A percentile compares a stretch with the other conserved stretches of the same genome.
Evolutionary conservation across 2,329 filamentous ascomycete species (phyloP).

Genomic region (Pezizomycotina sp.): DNA sequence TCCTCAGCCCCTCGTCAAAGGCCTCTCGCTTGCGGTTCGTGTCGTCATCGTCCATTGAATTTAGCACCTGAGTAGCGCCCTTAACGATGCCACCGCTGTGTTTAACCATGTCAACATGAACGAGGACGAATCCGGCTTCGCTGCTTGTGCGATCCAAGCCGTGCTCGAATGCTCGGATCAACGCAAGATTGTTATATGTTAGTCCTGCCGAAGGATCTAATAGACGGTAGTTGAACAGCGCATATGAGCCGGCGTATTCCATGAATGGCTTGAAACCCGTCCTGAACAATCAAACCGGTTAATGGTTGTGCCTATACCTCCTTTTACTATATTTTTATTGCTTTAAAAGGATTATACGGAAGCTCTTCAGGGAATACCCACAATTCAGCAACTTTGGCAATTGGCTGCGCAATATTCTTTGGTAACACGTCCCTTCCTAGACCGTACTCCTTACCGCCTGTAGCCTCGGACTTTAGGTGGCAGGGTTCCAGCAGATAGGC

Average conservation of each 20-base stretch:
- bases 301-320: not conserved
- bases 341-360: no score
- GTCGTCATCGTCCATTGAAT: slow-evolving; percentile 33
- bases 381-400: slow-evolving; percentile 71
- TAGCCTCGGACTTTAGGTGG: slow-evolving; percentile 54
- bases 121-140: slow-evolving; percentile 89
- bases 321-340: no score
- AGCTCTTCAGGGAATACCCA: no score
- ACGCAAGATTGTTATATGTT: slow-evolving; percentile 52
- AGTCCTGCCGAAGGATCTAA: slow-evolving; percentile 41
- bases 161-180: slow-evolving; percentile 80
- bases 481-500: slow-evolving; percentile 86
- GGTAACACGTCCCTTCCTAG: slow-evolving; percentile 48
- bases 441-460: slow-evolving; percentile 32
- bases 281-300: slow-evolving; percentile 29
- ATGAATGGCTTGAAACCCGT: slow-evolving; percentile 78
- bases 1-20: slow-evolving; percentile 36
- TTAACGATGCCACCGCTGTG: slow-evolving; percentile 61
- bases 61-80: slow-evolving; percentile 40
- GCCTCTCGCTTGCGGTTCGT: slow-evolving; percentile 29
- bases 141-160: slow-evolving; percentile 75
- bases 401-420: slow-evolving; percentile 57
- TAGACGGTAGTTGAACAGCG: slow-evolving; percentile 50
- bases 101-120: slow-evolving; percentile 89
- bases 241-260: slow-evolving; percentile 60